phyloP scores from a whole-genome alignment of 108 stramenopile genomes.

The Parietichytrium sp. region DNA sequence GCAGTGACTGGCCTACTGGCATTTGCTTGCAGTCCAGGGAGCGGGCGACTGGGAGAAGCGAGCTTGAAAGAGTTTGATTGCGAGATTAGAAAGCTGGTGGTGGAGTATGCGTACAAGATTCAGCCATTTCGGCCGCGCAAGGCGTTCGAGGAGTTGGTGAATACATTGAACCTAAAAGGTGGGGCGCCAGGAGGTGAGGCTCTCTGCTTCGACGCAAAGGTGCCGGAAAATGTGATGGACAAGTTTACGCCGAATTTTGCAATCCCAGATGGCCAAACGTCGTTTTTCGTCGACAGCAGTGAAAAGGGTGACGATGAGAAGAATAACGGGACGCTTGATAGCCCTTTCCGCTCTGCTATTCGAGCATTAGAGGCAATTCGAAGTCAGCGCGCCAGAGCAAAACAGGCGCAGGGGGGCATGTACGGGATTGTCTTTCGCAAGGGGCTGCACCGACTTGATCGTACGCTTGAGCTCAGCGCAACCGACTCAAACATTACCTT shows the following conservation, averaged over 20 bases:
- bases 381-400: background rate
- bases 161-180: background rate
- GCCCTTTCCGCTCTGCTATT: background rate
- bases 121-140: background rate
- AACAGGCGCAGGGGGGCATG: background rate
- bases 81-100: background rate
- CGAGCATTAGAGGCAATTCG: conserved; percentile 30
- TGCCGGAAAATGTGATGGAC: background rate
- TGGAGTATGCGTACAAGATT: conserved; percentile 16
- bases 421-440: conserved; percentile 3
- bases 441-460: background rate
- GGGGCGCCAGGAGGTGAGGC: background rate
- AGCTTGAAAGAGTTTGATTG: conserved; percentile 34
- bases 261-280: background rate
- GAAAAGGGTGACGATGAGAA: background rate
- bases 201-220: background rate
- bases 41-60: too few relatives aligned
- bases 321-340: background rate
- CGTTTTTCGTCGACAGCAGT: background rate
- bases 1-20: too few relatives aligned
- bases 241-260: background rate
- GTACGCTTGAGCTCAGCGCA: background rate
- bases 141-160: background rate
- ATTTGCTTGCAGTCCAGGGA: too few relatives aligned
- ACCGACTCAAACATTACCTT: background rate